Base-by-base conservation (phyloP, 768 basidiomycete genomes). In the Termitomyces sp. region DNA sequence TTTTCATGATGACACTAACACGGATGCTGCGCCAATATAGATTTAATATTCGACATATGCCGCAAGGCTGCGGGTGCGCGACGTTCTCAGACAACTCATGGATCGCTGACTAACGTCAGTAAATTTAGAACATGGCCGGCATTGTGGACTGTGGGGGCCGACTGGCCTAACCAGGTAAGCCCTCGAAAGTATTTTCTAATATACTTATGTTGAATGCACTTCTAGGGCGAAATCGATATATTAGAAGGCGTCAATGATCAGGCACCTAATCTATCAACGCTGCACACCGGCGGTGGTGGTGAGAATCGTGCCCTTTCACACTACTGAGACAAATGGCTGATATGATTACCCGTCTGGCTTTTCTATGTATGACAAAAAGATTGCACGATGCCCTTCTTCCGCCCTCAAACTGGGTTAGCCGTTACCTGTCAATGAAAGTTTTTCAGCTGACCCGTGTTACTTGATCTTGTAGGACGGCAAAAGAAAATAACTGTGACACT, bases 21-120 rank as follows among this genome's bases (percentile, higher is more conserved):
- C 36, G 34, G 16, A 5, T 36, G 34, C 8, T 26, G 18, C 39
- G 18, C 24, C 4, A 27, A 44, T 39, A 36, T 61, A 78, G 74
- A 36, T 75, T 82, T 60, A 78, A 85, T 64, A 62, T 85, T 49
- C 68, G 74, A 20, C 84, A 86, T 65, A 86, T 86, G 82, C 85
- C 85, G 12, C 73, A 82, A 61, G 84, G 84, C 8, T 83, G 82
- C 65, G 81, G 78, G 80, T 80, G 53, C 56, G 77, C 69, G 40
- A 49, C 24, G 27, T 18, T 66, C 20, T 34, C 36, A 45, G 9
- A 40, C 9, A 16, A 33, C 10, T 52, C 49, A 16, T 40, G n/a
- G 18, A 56, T 18, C 4, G 9, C 34, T 1, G 3, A 47, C 43
- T 33, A n/a, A 58, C 20, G 26, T 32, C 30, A 33, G 30, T 32